Percentiles rank a stretch among this genome's conserved stretches.
Conservation (phyloP, 108 stramenopile species). For the Skeletonema marinoi region DNA sequence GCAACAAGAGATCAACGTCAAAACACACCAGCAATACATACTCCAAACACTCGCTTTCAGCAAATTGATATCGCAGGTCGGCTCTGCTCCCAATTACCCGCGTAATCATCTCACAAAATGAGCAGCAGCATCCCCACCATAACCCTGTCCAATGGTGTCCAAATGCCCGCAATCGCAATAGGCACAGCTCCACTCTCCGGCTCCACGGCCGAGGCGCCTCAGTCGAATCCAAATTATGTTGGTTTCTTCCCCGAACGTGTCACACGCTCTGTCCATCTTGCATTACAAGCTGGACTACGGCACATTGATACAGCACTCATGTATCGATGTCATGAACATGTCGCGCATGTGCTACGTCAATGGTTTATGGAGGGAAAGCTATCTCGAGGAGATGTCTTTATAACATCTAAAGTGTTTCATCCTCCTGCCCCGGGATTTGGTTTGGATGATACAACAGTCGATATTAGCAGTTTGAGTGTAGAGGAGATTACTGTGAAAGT, state of each 20-base stretch:
- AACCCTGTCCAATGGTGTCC: constrained; percentile 29
- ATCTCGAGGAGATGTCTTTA: constrained; percentile 29
- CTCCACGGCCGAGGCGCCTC: neutral
- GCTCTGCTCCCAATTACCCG: too few species aligned
- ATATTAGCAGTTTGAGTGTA: constrained; percentile 19
- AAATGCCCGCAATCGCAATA: constrained; percentile 39
- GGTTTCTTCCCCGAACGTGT: constrained; percentile 36
- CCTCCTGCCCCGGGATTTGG: constrained; percentile 16
- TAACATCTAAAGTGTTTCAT: constrained; percentile 43
- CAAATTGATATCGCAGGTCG: too few species aligned
- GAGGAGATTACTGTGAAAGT: constrained; percentile 18
- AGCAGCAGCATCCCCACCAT: neutral
- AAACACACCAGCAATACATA: too few species aligned
- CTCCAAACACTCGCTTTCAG: too few species aligned
- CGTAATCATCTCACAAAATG: too few species aligned
- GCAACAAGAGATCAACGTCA: too few species aligned
- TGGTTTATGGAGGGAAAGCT: constrained; percentile 18
- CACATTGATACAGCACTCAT: constrained; percentile 40
- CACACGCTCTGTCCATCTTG: constrained; percentile 27
- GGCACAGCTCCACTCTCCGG: constrained; percentile 35
- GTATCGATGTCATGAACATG: constrained; percentile 26
- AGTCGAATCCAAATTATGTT: constrained; percentile 14
- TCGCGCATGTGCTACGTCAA: constrained; percentile 29
- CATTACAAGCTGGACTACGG: constrained; percentile 22
- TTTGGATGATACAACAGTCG: neutral